A percentile compares a stretch with the other conserved stretches of the same genome.
These are phyloP conservation scores for Epicoccum nigrum DNA, from an alignment of 2,329 filamentous ascomycete species.

Conservation along the genomic window DNA sequence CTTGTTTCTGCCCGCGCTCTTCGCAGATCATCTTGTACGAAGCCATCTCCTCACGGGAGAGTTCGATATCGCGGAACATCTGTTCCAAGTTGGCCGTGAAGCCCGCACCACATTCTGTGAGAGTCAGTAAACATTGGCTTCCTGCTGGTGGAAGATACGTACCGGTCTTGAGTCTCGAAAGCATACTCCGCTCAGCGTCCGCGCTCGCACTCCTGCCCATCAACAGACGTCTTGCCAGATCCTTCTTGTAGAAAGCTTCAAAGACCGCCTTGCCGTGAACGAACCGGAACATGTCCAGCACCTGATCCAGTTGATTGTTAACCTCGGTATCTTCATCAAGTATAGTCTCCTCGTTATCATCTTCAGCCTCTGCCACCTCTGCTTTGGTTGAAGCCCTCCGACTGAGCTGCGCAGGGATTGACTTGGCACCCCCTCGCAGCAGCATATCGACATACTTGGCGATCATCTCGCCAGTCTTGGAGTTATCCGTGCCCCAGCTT, in stretches of 20 bases:
- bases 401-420: slow-evolving; percentile 72
- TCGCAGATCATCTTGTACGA: slow-evolving; percentile 76
- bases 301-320: slow-evolving; percentile 89
- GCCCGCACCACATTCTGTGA: slow-evolving; percentile 80
- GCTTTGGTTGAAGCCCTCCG: slow-evolving; percentile 61
- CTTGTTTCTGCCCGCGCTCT: slow-evolving; percentile 62
- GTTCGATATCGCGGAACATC: slow-evolving; percentile 99
- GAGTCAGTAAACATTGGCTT: slow-evolving; percentile 15
- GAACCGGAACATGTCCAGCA: slow-evolving; percentile 92
- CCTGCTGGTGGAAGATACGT: slow-evolving; percentile 9
- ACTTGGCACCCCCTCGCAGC: slow-evolving; percentile 84
- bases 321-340: slow-evolving; percentile 92
- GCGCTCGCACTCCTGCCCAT: slow-evolving; percentile 93
- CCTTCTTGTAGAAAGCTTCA: slow-evolving; percentile 99
- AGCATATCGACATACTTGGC: slow-evolving; percentile 95
- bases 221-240: slow-evolving; percentile 84
- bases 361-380: slow-evolving; percentile 64
- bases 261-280: slow-evolving; percentile 98
- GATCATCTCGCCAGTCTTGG: slow-evolving; percentile 98
- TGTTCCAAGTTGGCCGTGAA: slow-evolving; percentile 98
- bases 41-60: slow-evolving; percentile 91
- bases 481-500: slow-evolving; percentile 80
- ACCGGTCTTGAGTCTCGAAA: slow-evolving; percentile 81
- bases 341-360: slow-evolving; percentile 65
- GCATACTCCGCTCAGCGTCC: slow-evolving; percentile 95